Evolutionary conservation across 2,329 filamentous ascomycete genomes (phyloP).

Genomic region (Nemania sp.): DNA sequence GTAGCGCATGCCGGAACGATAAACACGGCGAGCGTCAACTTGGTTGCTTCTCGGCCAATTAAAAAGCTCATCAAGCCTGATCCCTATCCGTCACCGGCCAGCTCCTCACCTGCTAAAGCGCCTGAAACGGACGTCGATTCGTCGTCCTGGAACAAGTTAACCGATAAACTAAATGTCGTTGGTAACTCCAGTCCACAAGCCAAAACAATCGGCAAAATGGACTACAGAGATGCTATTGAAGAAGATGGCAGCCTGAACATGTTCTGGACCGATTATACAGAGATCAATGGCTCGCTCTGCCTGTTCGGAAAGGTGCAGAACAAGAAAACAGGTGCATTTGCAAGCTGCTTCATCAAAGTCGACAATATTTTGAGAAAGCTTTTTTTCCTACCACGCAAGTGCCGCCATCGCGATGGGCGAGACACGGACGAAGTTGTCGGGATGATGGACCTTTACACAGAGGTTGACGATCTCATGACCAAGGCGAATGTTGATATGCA

Average conservation of each 20-base stretch:
- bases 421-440: constrained; percentile 77
- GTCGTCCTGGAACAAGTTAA: constrained; percentile 85
- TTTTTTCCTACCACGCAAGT: constrained; percentile 84
- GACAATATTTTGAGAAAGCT: constrained; percentile 93
- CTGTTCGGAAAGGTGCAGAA: constrained; percentile 96
- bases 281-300: constrained; percentile 87
- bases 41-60: constrained; percentile 76
- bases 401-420: constrained; percentile 57
- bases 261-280: constrained; percentile 97
- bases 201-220: constrained; percentile 75
- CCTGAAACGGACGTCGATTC: constrained; percentile 69
- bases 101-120: constrained; percentile 73
- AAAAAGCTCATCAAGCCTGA: constrained; percentile 73
- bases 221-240: constrained; percentile 84
- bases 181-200: constrained; percentile 70
- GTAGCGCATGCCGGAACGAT: constrained; percentile 75
- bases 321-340: constrained; percentile 75
- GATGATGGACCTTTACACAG: constrained; percentile 87
- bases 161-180: constrained; percentile 81
- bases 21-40: constrained; percentile 75
- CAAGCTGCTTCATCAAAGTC: constrained; percentile 94
- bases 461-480: constrained; percentile 87
- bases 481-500: constrained; percentile 83
- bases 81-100: constrained; percentile 69
- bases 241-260: constrained; percentile 88